Evolutionary conservation across 2,329 filamentous ascomycete species (phyloP), one percentile per base, ranked within the genome.

Genomic region (Aspergillus felis): DNA sequence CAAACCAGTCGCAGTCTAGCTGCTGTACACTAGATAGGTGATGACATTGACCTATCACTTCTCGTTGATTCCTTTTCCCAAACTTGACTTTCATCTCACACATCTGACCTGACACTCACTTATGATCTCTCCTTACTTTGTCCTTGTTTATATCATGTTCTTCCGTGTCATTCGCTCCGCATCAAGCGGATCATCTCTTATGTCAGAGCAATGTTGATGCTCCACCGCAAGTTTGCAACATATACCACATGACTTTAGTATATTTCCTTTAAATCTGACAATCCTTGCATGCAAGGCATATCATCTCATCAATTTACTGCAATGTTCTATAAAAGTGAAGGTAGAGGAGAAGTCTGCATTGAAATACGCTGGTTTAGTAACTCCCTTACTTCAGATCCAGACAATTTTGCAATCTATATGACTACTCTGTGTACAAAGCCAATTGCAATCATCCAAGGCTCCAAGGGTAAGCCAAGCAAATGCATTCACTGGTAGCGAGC

Each of bases 1-100:
- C 59, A 80, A 77, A 75, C 83, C 27, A 60, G 60, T 42, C 62
- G 62, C 32, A 71, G 66, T 44, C 51, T 76, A 53, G 69, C 72
- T 42, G 61, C 74, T 48, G 73, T 73, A 50, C 73, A 75, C 61
- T 77, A 62, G 70, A 51, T 41, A 42, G 47, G 50, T 35, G 29
- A 32, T 46, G 50, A 51, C 55, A 24, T 53, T 46, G 48, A 48
- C 42, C n/a, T 24, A 24, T 32, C 35, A 22, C 22, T 56, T 56
- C 38, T 51, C 53, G 17, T 53, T 51, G 54, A 50, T 35, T 28
- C 50, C 41, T 50, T 55, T 50, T 27, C 44, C 47, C 12, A 54
- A 51, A 35, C 25, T 54, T 49, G 17, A 42, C 27, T 51, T 44
- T 46, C 25, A 50, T 47, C 22, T 14, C 44, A 27, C 14, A 12